A percentile compares a stretch with the other conserved stretches of the same genome.
Evolutionary conservation across 352 stramenopile species (phyloP).

Genomic region (Globisporangium parvum): DNA sequence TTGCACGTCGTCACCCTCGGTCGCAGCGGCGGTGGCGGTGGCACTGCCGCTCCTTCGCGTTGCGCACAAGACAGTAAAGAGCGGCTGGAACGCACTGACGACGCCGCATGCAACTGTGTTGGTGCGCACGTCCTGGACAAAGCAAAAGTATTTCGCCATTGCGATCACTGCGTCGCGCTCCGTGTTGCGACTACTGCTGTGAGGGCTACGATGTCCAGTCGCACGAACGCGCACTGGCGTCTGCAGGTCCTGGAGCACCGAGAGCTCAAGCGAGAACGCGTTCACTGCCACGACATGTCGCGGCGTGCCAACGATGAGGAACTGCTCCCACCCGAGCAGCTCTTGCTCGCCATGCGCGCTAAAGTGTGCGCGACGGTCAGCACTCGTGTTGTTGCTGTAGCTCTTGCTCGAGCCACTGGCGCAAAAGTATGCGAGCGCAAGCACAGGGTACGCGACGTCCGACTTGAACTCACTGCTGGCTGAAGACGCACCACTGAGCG

Average conservation of each 20-base stretch:
- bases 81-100: slow-evolving; percentile 62
- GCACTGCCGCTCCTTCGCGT: too few species aligned
- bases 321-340: slow-evolving; percentile 46
- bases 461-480: slow-evolving; percentile 13
- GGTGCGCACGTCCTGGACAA: slow-evolving; percentile 21
- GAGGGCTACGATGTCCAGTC: neutral
- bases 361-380: slow-evolving; percentile 18
- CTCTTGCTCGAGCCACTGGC: slow-evolving; percentile 6
- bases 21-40: too few species aligned
- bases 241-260: slow-evolving; percentile 54
- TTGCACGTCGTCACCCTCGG: neutral
- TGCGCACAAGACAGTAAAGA: slow-evolving; percentile 33
- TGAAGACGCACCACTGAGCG: neutral
- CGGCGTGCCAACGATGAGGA: slow-evolving; percentile 41
- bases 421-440: slow-evolving; percentile 49
- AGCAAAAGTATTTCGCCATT: slow-evolving; percentile 53
- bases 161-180: slow-evolving; percentile 17
- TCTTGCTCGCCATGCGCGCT: slow-evolving; percentile 44
- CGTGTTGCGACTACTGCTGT: slow-evolving; percentile 3
- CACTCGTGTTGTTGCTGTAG: neutral
- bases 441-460: slow-evolving; percentile 37
- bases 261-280: slow-evolving; percentile 61
- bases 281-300: slow-evolving; percentile 52
- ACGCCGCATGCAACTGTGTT: slow-evolving; percentile 36
- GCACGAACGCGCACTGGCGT: neutral